These are phyloP conservation scores for Cladosporium sp. DNA, from an alignment of 2,329 filamentous ascomycete species.

Conservation along the genomic window DNA sequence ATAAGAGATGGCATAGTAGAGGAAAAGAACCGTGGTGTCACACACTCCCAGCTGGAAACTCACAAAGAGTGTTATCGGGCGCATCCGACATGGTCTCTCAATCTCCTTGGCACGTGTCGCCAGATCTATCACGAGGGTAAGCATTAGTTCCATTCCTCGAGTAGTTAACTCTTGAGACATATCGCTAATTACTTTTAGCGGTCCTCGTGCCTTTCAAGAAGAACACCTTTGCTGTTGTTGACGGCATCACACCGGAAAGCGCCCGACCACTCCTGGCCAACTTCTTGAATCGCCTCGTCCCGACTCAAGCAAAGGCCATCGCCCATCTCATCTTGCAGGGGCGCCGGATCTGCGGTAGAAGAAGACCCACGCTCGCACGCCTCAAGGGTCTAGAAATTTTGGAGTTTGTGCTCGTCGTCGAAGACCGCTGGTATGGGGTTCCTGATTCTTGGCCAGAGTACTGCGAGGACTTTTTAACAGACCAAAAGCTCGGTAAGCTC, in stretches of 20 bases:
- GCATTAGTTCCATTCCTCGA: not conserved
- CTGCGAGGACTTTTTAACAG: not conserved
- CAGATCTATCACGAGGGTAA: constrained; percentile 1
- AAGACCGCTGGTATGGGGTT: not conserved
- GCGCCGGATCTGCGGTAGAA: not conserved
- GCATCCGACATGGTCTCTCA: not conserved
- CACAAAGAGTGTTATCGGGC: not conserved
- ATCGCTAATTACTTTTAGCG: not conserved
- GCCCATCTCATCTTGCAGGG: not conserved
- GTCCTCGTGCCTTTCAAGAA: not conserved
- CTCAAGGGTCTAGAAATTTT: not conserved
- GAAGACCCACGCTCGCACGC: not conserved
- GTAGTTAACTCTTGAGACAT: not conserved
- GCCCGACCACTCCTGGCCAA: not conserved
- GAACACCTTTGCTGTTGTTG: not conserved
- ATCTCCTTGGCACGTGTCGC: not conserved
- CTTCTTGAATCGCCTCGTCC: not conserved
- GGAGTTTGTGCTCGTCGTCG: not conserved
- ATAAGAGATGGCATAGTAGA: not conserved
- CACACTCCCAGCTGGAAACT: not conserved
- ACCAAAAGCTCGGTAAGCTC: not conserved
- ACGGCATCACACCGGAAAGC: not conserved
- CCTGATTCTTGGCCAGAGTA: not conserved
- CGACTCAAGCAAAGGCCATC: not conserved
- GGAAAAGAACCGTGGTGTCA: not conserved